phyloP scores from a whole-genome alignment of 805 yeast genomes.

The Lipomyces orientalis region DNA sequence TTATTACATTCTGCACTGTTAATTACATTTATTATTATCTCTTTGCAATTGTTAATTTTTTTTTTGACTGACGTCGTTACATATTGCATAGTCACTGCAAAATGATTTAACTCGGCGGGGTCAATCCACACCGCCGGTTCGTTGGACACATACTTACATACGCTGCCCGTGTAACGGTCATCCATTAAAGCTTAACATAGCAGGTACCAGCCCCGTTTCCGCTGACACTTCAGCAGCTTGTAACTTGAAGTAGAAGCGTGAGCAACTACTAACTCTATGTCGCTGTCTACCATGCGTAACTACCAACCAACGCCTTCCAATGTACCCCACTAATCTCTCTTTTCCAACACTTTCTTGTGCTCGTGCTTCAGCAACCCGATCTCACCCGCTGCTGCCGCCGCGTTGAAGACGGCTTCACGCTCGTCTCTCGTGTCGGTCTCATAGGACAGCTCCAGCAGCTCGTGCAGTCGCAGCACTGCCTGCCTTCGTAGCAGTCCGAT shows the following conservation, averaged over 20 bases:
- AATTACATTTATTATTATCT: background rate
- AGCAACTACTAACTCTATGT: no score
- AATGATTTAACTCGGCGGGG: background rate
- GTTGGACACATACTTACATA: no score
- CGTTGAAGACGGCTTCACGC: constrained; percentile 14
- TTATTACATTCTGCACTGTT: background rate
- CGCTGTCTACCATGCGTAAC: background rate
- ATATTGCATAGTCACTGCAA: no score
- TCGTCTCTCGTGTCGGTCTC: background rate
- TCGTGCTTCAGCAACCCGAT: constrained; percentile 8
- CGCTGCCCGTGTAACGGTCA: no score
- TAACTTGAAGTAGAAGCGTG: no score
- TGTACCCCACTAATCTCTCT: background rate
- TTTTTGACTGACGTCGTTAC: background rate
- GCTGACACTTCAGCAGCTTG: background rate
- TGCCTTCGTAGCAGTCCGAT: constrained; percentile 15
- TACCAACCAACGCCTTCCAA: background rate
- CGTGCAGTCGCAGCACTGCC: constrained; percentile 18
- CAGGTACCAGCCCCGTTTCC: background rate
- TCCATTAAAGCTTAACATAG: background rate
- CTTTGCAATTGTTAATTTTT: no score
- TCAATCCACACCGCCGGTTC: background rate
- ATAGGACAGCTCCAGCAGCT: constrained; percentile 14
- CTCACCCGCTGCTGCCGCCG: constrained; percentile 23
- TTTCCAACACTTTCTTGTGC: background rate